These are phyloP conservation scores for Evernia prunastri DNA, from an alignment of 495 filamentous ascomycete genomes.

Conservation along the genomic window DNA sequence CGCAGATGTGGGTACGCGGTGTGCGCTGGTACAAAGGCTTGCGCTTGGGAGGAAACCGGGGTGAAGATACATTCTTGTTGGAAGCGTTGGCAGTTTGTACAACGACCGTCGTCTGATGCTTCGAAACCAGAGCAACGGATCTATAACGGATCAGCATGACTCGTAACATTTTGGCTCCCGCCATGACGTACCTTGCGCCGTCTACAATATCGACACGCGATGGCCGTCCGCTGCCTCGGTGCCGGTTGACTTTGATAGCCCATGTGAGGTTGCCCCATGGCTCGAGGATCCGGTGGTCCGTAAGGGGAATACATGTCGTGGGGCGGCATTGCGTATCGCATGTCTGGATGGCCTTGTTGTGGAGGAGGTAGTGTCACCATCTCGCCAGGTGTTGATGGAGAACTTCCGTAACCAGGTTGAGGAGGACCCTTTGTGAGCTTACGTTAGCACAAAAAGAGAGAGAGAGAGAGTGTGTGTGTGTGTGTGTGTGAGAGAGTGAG, in stretches of 20 bases:
- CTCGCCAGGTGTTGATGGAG: constrained; percentile 26
- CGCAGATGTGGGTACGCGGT: constrained; percentile 59
- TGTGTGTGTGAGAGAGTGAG: no score
- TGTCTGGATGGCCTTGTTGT: constrained; percentile 28
- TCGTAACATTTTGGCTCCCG: neutral
- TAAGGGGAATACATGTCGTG: constrained; percentile 43
- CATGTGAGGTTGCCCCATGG: constrained; percentile 37
- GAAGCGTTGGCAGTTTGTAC: constrained; percentile 73
- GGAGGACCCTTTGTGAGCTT: constrained; percentile 39
- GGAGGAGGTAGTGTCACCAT: constrained; percentile 30
- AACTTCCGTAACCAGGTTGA: constrained; percentile 26
- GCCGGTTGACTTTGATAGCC: constrained; percentile 60
- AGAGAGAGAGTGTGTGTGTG: constrained; percentile 22
- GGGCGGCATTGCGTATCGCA: constrained; percentile 38
- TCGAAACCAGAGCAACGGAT: constrained; percentile 84
- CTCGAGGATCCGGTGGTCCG: constrained; percentile 37
- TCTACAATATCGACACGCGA: constrained; percentile 78
- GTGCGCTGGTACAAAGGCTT: constrained; percentile 78
- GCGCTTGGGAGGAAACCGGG: constrained; percentile 73
- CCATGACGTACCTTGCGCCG: constrained; percentile 62
- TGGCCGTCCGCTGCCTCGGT: constrained; percentile 72
- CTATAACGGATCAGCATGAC: constrained; percentile 37
- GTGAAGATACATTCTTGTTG: constrained; percentile 84
- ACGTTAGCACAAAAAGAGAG: constrained; percentile 35
- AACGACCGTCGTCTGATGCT: constrained; percentile 66